Base-by-base conservation (phyloP, 2,329 filamentous ascomycete genomes). In the Penicillium vulpinum region DNA sequence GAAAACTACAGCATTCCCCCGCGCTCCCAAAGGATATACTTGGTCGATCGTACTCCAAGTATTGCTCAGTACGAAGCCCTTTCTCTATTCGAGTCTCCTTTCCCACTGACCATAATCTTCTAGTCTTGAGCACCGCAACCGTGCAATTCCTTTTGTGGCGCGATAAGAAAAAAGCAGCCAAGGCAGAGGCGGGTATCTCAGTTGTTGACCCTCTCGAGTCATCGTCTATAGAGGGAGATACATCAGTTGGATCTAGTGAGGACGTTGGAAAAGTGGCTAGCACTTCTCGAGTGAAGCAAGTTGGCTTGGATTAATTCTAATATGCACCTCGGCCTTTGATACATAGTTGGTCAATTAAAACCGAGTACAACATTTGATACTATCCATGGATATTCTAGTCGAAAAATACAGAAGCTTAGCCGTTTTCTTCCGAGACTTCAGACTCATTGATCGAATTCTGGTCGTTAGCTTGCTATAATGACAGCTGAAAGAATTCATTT, bases 1-100 rank as follows among this genome's bases (percentile, higher is more conserved):
- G 75, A 76, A 77, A 50, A 77, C 75, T 0, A 73, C 71, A 0
- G 71, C 71, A 5, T 77, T 76, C 31, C 75, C 75, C 0, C 67
- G 65, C 1, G 75, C 75, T 0, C 63, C 56, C 15, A 74, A 73
- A 28, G 75, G 75, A 5, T 77, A 77, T 51, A 60, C 67, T 0
- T 77, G 70, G 69, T 70, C 66, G 1, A 72, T 75, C 18, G 59
- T 73, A 0, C 54, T 77, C 5, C 69, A 75, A 45, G 38, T 71
- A 7, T 57, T 76, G 2, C 62, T 74, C 2, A 65, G 74, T 76
- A 62, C 67, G 54, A 51, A 43, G 33, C 9, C 5, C 13, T 18
- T n/a, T n/a, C 9, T 21, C 18, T 6, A 5, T 45, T 4, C 2
- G 11, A 11, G 6, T 16, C 9, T 4, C n/a, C 10, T 11, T 13